Percentiles rank a stretch among this genome's conserved stretches.
Evolutionary conservation across 2,329 filamentous ascomycete genomes (phyloP).

Genomic region (Apiospora rasikravindrae): DNA sequence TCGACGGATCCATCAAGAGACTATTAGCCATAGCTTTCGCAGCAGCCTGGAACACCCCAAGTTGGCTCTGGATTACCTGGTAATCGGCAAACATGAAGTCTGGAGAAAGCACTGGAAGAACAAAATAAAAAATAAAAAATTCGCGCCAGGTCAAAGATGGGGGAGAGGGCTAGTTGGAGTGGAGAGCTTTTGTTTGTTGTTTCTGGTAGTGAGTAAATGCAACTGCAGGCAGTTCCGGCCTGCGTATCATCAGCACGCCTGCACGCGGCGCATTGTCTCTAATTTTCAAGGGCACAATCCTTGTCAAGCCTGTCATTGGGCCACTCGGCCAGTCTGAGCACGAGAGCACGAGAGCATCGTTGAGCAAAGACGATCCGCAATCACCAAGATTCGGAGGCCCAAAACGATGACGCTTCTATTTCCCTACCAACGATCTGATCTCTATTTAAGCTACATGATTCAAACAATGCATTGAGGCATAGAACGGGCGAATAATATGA

Average conservation of each 20-base stretch:
- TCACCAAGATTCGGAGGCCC: background rate
- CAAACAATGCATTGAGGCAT: background rate
- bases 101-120: background rate
- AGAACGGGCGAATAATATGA: background rate
- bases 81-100: background rate
- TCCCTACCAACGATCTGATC: no score
- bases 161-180: constrained; percentile 1
- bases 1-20: constrained; percentile 2
- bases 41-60: background rate
- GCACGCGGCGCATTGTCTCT: background rate
- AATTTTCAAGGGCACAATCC: constrained; percentile 6
- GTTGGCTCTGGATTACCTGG: background rate
- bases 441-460: background rate
- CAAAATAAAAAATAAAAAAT: background rate
- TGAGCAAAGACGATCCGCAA: background rate
- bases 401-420: constrained; percentile 8
- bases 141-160: background rate
- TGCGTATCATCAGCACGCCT: background rate
- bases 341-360: background rate
- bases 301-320: background rate
- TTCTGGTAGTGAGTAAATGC: background rate
- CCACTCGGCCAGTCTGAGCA: background rate
- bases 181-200: constrained; percentile 13
- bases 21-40: constrained; percentile 5
- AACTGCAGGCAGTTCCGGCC: background rate